Base-by-base conservation (phyloP, 1,139 yeast genomes). In the Pichia sp. region DNA sequence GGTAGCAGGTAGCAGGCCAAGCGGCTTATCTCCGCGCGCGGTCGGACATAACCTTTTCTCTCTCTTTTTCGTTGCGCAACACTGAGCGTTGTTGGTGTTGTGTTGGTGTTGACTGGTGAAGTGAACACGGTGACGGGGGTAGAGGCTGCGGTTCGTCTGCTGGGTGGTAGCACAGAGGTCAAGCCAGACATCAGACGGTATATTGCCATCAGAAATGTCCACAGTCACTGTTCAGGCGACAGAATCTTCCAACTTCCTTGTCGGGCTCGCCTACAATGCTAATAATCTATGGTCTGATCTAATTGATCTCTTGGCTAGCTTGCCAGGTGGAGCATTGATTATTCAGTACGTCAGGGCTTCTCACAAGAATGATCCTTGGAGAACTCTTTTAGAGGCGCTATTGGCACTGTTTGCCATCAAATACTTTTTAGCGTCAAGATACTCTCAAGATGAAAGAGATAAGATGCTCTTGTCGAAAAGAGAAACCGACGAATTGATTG, bases 301-400 rank as follows among this genome's bases (percentile, higher is more conserved):
- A 18, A 32, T 53, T 14, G 42, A 28, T 2, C 24, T 44, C 8
- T 39, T 56, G 13, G 46, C 46, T 26, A 40, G 34, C 8, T 44
- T 85, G 19, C 98, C 98, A 2, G 97, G 97, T 27, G 94, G 96
- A 13, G 69, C 70, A 24, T 73, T 82, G 38, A 60, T 86, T 15
- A 65, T 84, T 33, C 69, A 88, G 41, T 91, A 91, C 59, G 79
- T 91, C 52, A 73, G 72, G 48, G 79, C 87, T n/a, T 86, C 96
- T 4, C 88, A 88, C 58, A 88, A 86, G 56, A 75, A 91, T 60
- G 99, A 91, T 59, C 99, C 99, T 1, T 71, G 86, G 41, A 74
- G 98, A 50, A 84, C 97, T 2, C 56, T 86, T 13, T 69, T 91
- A 42, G 99, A 91, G 60, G 62, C 84, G 35, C 69, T 79, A 15